Conservation (phyloP, 192 early-diverging fungal species). For the Phycomyces nitens region DNA sequence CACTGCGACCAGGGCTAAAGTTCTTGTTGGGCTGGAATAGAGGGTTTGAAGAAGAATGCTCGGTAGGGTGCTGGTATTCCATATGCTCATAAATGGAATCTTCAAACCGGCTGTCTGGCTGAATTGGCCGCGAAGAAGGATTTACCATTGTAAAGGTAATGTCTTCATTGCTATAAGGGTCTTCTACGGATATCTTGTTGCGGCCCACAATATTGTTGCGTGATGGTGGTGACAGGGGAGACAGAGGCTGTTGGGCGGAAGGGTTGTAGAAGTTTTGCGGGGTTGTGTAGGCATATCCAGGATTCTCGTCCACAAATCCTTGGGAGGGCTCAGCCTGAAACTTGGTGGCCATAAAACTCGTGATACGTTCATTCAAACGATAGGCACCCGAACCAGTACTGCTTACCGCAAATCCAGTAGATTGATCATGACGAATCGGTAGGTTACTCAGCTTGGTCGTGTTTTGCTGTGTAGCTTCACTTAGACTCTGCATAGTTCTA, state of each 20-base stretch:
- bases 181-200: slow-evolving; percentile 1
- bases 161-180: slow-evolving; percentile 12
- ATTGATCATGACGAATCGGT: neutral
- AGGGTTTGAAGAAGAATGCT: neutral
- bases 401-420: slow-evolving; percentile 1
- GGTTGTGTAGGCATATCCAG: slow-evolving; percentile 5
- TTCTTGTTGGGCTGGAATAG: no score
- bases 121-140: neutral
- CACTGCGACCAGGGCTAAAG: neutral
- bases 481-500: neutral
- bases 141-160: slow-evolving; percentile 17
- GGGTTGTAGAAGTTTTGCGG: slow-evolving; percentile 13
- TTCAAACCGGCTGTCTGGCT: neutral
- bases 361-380: neutral
- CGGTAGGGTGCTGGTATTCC: slow-evolving; percentile 6
- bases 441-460: neutral
- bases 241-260: neutral
- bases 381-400: neutral
- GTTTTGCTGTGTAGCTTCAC: slow-evolving; percentile 7
- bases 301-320: slow-evolving; percentile 13
- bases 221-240: no score
- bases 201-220: neutral
- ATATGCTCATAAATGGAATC: slow-evolving; percentile 1
- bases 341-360: slow-evolving; percentile 18
- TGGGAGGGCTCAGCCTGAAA: slow-evolving; percentile 15